These are phyloP conservation scores for Rhodotorula sp. DNA, from an alignment of 1,284 basidiomycete genomes.

Conservation along the genomic window DNA sequence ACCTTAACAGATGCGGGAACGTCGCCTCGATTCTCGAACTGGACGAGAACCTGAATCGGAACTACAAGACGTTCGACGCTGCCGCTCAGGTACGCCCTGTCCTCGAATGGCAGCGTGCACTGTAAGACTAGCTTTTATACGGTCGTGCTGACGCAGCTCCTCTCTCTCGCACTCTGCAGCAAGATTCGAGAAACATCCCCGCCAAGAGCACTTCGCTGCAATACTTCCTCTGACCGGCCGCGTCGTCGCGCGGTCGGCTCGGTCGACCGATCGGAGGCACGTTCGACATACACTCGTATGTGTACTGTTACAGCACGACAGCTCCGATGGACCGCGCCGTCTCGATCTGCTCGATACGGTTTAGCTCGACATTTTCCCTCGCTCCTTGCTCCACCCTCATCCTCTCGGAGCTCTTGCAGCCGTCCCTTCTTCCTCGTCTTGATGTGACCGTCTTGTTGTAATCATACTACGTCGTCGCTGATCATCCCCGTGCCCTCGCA, in stretches of 20 bases:
- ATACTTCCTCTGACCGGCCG: conserved; percentile 39
- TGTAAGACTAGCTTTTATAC: too few species aligned
- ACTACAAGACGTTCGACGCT: conserved; percentile 85
- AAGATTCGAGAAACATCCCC: conserved; percentile 41
- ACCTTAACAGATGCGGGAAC: conserved; percentile 72
- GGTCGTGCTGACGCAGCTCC: neutral
- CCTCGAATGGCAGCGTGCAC: too few species aligned
- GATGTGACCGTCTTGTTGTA: neutral
- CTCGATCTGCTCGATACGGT: neutral
- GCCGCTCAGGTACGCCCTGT: conserved; percentile 52
- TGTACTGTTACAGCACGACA: neutral
- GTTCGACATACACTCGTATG: neutral
- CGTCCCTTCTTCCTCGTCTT: neutral
- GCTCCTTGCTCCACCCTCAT: neutral
- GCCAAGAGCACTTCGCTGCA: conserved; percentile 43
- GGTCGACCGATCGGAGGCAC: neutral
- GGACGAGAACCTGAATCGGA: conserved; percentile 83
- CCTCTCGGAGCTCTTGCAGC: neutral
- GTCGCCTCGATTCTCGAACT: conserved; percentile 89
- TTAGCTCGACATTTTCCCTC: neutral
- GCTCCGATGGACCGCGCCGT: neutral
- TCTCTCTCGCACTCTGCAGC: neutral
- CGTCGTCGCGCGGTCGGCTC: neutral
- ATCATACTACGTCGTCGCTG: neutral
- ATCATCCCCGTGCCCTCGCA: neutral